Evolutionary conservation across 768 basidiomycete genomes (phyloP).

Genomic region (Agrocybe chaxingu): DNA sequence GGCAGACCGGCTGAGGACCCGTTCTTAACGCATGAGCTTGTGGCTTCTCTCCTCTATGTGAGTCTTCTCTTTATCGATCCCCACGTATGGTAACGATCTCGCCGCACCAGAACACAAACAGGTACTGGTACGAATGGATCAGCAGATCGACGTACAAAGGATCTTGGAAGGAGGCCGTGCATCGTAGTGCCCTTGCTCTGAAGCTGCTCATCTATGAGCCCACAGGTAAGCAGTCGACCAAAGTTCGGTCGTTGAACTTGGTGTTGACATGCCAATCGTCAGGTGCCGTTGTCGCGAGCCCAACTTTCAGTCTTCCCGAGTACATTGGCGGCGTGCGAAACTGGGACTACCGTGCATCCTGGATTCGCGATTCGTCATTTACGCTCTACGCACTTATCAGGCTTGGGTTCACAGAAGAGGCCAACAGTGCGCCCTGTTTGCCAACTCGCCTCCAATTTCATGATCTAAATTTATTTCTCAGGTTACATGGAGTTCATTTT

Average conservation of each 20-base stretch:
- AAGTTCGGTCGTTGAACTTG: not conserved
- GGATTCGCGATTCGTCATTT: conserved; percentile 97
- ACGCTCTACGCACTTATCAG: conserved; percentile 92
- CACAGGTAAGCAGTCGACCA: conserved; percentile 47
- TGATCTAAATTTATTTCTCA: conserved; percentile 20
- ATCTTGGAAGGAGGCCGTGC: conserved; percentile 93
- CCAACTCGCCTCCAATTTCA: not conserved
- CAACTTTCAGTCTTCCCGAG: conserved; percentile 93
- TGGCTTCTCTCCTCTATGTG: conserved; percentile 57
- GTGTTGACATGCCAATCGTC: not conserved
- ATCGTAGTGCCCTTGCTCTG: conserved; percentile 88
- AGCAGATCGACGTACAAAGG: conserved; percentile 86
- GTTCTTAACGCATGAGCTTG: conserved; percentile 60
- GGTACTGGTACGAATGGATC: conserved; percentile 90
- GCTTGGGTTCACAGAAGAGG: conserved; percentile 92
- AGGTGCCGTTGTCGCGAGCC: conserved; percentile 92
- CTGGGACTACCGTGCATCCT: conserved; percentile 73
- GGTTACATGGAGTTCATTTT: conserved; percentile 93
- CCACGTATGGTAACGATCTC: not conserved
- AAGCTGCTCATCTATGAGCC: conserved; percentile 94
- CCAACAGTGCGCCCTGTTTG: conserved; percentile 55
- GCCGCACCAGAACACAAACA: conserved; percentile 53
- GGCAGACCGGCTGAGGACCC: conserved; percentile 61
- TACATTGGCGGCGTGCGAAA: conserved; percentile 88
- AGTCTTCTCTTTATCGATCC: conserved; percentile 11